Evolutionary conservation across 1,139 yeast species (phyloP).

Genomic region (Magnusiomyces suaveolens): DNA sequence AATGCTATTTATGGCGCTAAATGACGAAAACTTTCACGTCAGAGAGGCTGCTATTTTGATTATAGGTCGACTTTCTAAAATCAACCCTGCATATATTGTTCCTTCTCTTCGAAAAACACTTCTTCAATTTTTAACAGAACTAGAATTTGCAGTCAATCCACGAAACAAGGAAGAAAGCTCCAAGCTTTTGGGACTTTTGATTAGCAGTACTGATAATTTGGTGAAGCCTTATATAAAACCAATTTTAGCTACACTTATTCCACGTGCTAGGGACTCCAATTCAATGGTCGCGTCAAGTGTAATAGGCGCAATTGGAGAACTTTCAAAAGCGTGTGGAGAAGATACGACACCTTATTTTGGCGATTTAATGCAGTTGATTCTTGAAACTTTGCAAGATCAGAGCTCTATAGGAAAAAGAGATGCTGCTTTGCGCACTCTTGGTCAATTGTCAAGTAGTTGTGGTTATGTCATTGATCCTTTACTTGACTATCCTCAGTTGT

Average conservation of each 20-base stretch:
- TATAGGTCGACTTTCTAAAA: conserved; percentile 72
- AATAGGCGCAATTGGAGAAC: conserved; percentile 79
- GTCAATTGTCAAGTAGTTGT: conserved; percentile 80
- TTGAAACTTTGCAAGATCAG: conserved; percentile 86
- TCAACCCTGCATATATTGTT: conserved; percentile 91
- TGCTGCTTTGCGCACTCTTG: conserved; percentile 79
- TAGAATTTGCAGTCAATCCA: conserved; percentile 68
- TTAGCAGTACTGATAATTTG: conserved; percentile 67
- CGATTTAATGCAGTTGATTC: conserved; percentile 73
- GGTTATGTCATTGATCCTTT: conserved; percentile 94
- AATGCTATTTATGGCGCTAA: conserved; percentile 73
- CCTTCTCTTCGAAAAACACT: conserved; percentile 83
- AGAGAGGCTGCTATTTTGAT: conserved; percentile 71
- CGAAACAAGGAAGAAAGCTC: conserved; percentile 86
- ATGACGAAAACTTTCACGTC: conserved; percentile 81
- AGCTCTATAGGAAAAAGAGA: conserved; percentile 78
- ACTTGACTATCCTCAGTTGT: conserved; percentile 78
- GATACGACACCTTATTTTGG: conserved; percentile 65
- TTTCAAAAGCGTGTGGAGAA: conserved; percentile 82
- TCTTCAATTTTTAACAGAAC: conserved; percentile 72
- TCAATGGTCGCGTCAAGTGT: conserved; percentile 82
- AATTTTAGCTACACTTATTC: conserved; percentile 70
- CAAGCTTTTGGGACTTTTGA: conserved; percentile 58
- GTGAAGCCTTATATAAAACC: conserved; percentile 88
- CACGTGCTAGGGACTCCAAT: conserved; percentile 58